Evolutionary conservation across 1,139 yeast species (phyloP).

Genomic region (Suhomyces taliae): DNA sequence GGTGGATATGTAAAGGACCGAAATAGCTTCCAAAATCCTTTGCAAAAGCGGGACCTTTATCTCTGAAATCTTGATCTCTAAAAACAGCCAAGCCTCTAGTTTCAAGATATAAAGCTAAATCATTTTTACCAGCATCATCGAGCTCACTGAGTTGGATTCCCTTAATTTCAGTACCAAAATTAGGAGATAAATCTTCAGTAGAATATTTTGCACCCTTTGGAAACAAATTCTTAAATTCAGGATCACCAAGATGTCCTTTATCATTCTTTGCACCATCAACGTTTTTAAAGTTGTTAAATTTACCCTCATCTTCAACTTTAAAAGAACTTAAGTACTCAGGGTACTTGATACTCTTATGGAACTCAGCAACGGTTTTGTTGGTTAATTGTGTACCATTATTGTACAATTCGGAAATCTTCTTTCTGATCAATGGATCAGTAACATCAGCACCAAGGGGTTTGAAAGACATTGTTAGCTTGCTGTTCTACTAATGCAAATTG

Average conservation of each 20-base stretch:
- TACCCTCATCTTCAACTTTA: slow-evolving; percentile 21
- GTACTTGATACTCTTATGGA: slow-evolving; percentile 20
- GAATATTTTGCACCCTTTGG: slow-evolving; percentile 19
- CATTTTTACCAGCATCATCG: slow-evolving; percentile 32
- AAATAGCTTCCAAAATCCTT: slow-evolving; percentile 30
- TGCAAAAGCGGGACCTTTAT: slow-evolving; percentile 31
- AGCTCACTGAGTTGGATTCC: slow-evolving; percentile 35
- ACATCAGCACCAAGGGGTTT: slow-evolving; percentile 14
- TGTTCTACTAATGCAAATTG: not conserved
- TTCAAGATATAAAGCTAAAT: slow-evolving; percentile 32
- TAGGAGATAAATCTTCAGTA: slow-evolving; percentile 27
- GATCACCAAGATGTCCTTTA: slow-evolving; percentile 32
- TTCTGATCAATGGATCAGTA: slow-evolving; percentile 12
- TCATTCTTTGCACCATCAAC: slow-evolving; percentile 23
- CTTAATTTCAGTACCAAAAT: slow-evolving; percentile 32
- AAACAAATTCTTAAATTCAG: slow-evolving; percentile 27
- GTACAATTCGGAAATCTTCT: slow-evolving; percentile 3
- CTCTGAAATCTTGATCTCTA: slow-evolving; percentile 33
- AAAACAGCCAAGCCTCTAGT: slow-evolving; percentile 33
- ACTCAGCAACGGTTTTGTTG: slow-evolving; percentile 12
- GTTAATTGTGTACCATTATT: slow-evolving; percentile 2
- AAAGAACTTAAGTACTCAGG: slow-evolving; percentile 23
- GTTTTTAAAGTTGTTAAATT: slow-evolving; percentile 21
- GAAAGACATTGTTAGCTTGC: slow-evolving; percentile 4
- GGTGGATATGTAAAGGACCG: slow-evolving; percentile 36